phyloP scores from a whole-genome alignment of 148 eudicot genomes.

The Rhododendron vialii region DNA sequence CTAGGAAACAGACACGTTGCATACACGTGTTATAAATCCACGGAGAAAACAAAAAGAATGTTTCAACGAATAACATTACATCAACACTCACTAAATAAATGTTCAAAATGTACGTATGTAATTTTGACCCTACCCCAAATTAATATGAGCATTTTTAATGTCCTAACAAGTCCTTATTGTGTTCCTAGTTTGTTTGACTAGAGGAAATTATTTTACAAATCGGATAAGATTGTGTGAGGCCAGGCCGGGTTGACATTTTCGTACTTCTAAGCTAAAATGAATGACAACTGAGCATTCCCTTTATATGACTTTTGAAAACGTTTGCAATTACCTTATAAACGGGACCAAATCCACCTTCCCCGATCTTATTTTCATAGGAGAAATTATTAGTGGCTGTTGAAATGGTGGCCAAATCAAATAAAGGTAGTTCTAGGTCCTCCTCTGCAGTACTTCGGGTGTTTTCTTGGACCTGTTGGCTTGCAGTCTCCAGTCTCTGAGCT shows the following conservation, averaged over 20 bases:
- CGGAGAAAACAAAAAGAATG: too few relatives aligned
- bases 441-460: neutral
- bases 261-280: neutral
- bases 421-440: conserved; percentile 23
- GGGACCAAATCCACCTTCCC: neutral
- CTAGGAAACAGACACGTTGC: too few relatives aligned
- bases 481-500: neutral
- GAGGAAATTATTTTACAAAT: neutral
- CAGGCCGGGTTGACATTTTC: too few relatives aligned
- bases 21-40: too few relatives aligned
- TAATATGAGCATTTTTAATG: too few relatives aligned
- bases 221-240: too few relatives aligned
- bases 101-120: neutral
- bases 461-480: neutral
- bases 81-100: neutral
- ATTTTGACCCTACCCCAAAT: too few relatives aligned
- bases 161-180: neutral
- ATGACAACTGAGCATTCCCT: too few relatives aligned
- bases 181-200: neutral
- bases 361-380: conserved; percentile 12
- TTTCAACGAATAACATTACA: neutral
- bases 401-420: conserved; percentile 16
- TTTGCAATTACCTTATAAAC: neutral
- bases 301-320: too few relatives aligned
- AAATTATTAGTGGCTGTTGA: conserved; percentile 24